These are phyloP conservation scores for Brassica juncea DNA, from an alignment of 345 rosid genomes.

Conservation along the genomic window DNA sequence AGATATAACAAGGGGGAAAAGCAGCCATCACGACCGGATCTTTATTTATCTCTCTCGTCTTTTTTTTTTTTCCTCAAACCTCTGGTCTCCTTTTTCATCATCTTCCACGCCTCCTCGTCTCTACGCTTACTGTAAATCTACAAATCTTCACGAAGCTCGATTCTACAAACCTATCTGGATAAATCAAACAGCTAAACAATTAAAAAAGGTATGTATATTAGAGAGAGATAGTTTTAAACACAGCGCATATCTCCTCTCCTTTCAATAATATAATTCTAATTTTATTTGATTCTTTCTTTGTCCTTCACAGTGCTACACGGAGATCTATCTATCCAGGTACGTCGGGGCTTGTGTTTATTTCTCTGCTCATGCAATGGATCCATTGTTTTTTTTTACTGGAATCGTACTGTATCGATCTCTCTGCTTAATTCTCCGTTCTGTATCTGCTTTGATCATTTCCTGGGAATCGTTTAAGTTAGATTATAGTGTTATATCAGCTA, in stretches of 20 bases:
- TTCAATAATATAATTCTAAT: constrained; percentile 6
- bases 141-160: no score
- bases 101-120: neutral
- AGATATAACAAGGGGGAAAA: neutral
- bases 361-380: neutral
- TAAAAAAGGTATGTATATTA: no score
- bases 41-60: neutral
- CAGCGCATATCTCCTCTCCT: constrained; percentile 18
- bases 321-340: constrained; percentile 30
- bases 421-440: neutral
- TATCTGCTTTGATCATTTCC: neutral
- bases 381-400: constrained; percentile 5
- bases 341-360: neutral
- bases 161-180: no score
- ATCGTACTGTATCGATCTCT: constrained; percentile 4
- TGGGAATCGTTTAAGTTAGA: neutral
- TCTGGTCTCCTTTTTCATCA: neutral
- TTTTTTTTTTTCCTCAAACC: constrained; percentile 11
- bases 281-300: neutral
- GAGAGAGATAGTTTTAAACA: neutral
- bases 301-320: constrained; percentile 2
- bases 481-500: neutral
- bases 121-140: no score
- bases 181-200: no score
- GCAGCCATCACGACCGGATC: constrained; percentile 20